phyloP scores from a whole-genome alignment of 2,329 filamentous ascomycete genomes.

The Drechslera avenae region DNA sequence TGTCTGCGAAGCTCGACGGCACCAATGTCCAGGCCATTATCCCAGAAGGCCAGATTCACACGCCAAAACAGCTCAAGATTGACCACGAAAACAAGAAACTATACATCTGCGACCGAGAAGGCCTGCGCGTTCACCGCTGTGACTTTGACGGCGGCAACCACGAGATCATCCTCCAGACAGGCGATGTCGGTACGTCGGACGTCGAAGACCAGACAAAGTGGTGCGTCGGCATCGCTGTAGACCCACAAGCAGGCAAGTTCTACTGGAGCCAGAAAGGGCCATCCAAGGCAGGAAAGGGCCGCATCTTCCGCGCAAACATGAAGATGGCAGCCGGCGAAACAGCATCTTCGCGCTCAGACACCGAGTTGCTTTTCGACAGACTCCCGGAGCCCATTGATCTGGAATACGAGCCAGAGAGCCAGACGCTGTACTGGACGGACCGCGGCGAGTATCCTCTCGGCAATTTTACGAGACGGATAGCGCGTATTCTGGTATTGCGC shows the following conservation, averaged over 20 bases:
- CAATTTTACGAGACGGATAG: conserved; percentile 44
- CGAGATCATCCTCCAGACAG: conserved; percentile 19
- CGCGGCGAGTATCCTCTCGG: conserved; percentile 62
- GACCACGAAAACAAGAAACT: conserved; percentile 12
- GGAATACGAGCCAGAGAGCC: conserved; percentile 55
- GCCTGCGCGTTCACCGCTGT: conserved; percentile 44
- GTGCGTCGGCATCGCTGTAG: conserved; percentile 63
- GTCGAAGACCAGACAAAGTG: conserved; percentile 50
- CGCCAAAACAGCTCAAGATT: conserved; percentile 51
- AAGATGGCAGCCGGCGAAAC: conserved; percentile 47
- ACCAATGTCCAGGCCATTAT: conserved; percentile 53
- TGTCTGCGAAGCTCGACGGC: conserved; percentile 58
- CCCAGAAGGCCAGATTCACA: conserved; percentile 47
- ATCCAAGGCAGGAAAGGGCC: conserved; percentile 57
- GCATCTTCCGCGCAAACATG: conserved; percentile 58
- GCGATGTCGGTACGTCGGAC: not conserved
- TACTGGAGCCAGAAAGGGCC: conserved; percentile 67
- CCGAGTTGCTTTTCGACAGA: conserved; percentile 34
- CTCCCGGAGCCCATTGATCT: conserved; percentile 58
- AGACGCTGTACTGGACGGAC: conserved; percentile 65
- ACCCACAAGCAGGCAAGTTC: conserved; percentile 51
- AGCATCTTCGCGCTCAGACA: conserved; percentile 21
- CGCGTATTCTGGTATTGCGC: conserved; percentile 21
- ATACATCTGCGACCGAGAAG: conserved; percentile 51
- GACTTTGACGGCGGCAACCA: conserved; percentile 17